Evolutionary conservation across 495 filamentous ascomycete species (phyloP), one percentile per base, ranked within the genome.

Genomic region (Collariella sp.): DNA sequence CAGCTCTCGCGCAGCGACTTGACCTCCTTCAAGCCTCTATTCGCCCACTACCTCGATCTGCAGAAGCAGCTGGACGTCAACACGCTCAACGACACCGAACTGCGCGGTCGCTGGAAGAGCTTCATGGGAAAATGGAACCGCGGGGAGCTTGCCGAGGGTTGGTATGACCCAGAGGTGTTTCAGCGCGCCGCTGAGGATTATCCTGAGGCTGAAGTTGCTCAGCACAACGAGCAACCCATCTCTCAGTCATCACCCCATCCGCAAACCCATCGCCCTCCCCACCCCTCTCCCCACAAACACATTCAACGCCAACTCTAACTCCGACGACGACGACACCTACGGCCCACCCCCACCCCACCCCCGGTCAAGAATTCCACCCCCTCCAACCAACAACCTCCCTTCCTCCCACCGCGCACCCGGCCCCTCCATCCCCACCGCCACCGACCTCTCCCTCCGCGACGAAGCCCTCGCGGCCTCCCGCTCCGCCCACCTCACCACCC

Each of bases 91-190:
- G 82, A 85, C 50, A 72, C 79, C 13, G 91, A 97, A 62, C 65
- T 82, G 0, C 83, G 79, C 43, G 93, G 91, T 1, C 73, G 93
- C 36, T 98, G 91, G 89, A 96, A 95, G 72, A 91, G 90, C 65
- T 98, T 96, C 63, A 66, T 89, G 13, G 71, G 79, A 2, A 91
- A 90, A 77, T 98, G 93, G 93, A 98, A 98, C 73, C 83, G 81
- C 65, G 88, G 87, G 71, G 90, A 95, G 76, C 76, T 98, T 50
- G 86, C 89, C 2, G 84, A 89, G 67, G 89, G 90, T 22, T 98
- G 93, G 91, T 98, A 98, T 67, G 87, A 90, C 59, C 85, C 89
- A 19, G 71, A 68, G 58, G 82, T 77, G 2, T 72, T 84, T 19
- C 65, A 75, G 36, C 79, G 43, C 33, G 51, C 51, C 16, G 23